Evolutionary conservation across 1,284 basidiomycete species (phyloP).

Genomic region (Boletus sp.): DNA sequence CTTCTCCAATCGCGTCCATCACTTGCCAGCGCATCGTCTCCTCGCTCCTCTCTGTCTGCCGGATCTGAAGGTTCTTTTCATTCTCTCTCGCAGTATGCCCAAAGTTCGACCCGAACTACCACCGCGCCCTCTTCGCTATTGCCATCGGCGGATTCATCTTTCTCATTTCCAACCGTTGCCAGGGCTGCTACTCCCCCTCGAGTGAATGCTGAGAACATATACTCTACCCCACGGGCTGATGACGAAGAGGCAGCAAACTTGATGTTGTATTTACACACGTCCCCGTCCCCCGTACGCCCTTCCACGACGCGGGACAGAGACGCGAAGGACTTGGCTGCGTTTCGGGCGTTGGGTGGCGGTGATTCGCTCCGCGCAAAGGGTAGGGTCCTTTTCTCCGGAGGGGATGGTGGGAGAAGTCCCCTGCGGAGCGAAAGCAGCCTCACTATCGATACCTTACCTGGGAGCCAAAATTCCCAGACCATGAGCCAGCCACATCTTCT

Average conservation of each 20-base stretch:
- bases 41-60: slow-evolving; percentile 61
- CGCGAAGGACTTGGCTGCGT: slow-evolving; percentile 52
- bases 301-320: slow-evolving; percentile 47
- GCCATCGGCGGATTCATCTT: slow-evolving; percentile 36
- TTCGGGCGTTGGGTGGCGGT: slow-evolving; percentile 48
- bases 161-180: slow-evolving; percentile 12
- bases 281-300: slow-evolving; percentile 72
- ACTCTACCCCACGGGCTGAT: slow-evolving; percentile 33
- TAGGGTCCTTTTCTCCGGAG: slow-evolving; percentile 60
- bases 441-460: slow-evolving; percentile 24
- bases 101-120: slow-evolving; percentile 56
- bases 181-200: slow-evolving; percentile 34
- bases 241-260: slow-evolving; percentile 78
- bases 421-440: slow-evolving; percentile 30
- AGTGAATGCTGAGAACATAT: slow-evolving; percentile 12
- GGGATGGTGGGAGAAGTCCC: slow-evolving; percentile 28
- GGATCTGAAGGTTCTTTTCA: slow-evolving; percentile 58
- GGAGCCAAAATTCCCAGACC: slow-evolving; percentile 28
- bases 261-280: slow-evolving; percentile 77
- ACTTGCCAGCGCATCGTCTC: slow-evolving; percentile 56
- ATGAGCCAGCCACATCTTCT: slow-evolving; percentile 14
- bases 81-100: slow-evolving; percentile 58
- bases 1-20: slow-evolving; percentile 63
- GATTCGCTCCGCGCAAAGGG: slow-evolving; percentile 57
- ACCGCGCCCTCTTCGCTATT: slow-evolving; percentile 33